Conservation (phyloP, 768 basidiomycete species). For the Boletales sp. region DNA sequence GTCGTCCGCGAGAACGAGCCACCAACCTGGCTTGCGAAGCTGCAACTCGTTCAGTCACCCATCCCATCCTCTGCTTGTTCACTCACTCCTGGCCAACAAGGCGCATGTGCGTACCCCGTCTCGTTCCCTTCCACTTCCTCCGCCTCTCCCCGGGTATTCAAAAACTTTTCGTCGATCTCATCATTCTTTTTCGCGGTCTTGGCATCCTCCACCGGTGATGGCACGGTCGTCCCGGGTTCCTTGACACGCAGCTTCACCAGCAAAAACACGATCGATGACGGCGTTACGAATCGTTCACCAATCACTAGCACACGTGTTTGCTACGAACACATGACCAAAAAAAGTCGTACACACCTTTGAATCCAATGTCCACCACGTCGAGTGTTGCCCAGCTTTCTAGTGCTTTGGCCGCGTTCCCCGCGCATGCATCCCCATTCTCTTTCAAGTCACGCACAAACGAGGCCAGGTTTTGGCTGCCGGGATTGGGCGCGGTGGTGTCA, state of each 20-base stretch:
- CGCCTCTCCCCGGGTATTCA: constrained; percentile 55
- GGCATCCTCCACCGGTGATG: constrained; percentile 37
- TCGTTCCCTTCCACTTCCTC: constrained; percentile 54
- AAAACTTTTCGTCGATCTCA: constrained; percentile 68
- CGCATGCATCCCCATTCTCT: constrained; percentile 14
- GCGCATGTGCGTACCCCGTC: constrained; percentile 79
- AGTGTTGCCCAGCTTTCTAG: constrained; percentile 68
- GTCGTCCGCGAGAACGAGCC: constrained; percentile 85
- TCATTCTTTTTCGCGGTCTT: constrained; percentile 47
- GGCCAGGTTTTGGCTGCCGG: constrained; percentile 18
- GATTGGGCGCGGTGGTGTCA: constrained; percentile 34
- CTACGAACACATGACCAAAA: not conserved
- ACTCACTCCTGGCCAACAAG: constrained; percentile 85
- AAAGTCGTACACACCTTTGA: constrained; percentile 62
- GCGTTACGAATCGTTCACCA: constrained; percentile 84
- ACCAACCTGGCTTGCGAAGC: constrained; percentile 90
- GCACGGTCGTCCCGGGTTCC: constrained; percentile 42
- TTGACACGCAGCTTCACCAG: constrained; percentile 77
- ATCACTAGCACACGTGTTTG: constrained; percentile 54
- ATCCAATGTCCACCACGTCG: constrained; percentile 77
- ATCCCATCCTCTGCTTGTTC: not conserved
- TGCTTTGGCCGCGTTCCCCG: constrained; percentile 44
- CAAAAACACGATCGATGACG: constrained; percentile 84
- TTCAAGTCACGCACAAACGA: constrained; percentile 16
- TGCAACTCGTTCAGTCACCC: constrained; percentile 24